These are phyloP conservation scores for Tetracentron sinense DNA, from an alignment of 164 flowering plant species.

Conservation along the genomic window DNA sequence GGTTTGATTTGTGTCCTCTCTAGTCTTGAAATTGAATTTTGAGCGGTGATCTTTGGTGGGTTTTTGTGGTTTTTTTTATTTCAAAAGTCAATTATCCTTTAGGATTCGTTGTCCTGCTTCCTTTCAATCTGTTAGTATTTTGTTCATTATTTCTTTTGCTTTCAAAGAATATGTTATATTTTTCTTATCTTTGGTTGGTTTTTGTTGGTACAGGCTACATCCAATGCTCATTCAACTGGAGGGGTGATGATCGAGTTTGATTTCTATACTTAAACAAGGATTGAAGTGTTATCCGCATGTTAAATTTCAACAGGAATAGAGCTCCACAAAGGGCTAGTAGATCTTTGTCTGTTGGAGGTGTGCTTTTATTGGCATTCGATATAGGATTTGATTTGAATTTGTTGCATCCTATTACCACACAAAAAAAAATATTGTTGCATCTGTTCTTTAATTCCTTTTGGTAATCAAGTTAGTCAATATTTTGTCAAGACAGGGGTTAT, in stretches of 20 bases:
- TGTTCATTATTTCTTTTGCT: background rate
- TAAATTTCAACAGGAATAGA: conserved; percentile 22
- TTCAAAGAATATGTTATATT: background rate
- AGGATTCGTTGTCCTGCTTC: background rate
- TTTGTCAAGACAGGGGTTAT: too few relatives aligned
- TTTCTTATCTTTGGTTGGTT: background rate
- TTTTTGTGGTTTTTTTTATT: background rate
- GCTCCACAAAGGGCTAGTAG: conserved; percentile 26
- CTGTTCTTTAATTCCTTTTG: background rate
- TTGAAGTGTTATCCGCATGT: conserved; percentile 19
- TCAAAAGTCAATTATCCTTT: background rate
- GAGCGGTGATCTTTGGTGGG: background rate
- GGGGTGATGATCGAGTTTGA: background rate
- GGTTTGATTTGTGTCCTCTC: background rate
- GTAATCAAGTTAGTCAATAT: too few relatives aligned
- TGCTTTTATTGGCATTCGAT: background rate
- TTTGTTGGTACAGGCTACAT: background rate
- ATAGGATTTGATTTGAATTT: background rate
- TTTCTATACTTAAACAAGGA: background rate
- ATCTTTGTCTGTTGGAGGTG: conserved; percentile 29
- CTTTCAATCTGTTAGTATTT: background rate
- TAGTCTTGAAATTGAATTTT: background rate
- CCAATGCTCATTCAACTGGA: background rate
- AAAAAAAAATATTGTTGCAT: background rate
- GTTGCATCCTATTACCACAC: background rate